Base-by-base conservation (phyloP, 495 filamentous ascomycete genomes). In the Aspergillus indologenus region DNA sequence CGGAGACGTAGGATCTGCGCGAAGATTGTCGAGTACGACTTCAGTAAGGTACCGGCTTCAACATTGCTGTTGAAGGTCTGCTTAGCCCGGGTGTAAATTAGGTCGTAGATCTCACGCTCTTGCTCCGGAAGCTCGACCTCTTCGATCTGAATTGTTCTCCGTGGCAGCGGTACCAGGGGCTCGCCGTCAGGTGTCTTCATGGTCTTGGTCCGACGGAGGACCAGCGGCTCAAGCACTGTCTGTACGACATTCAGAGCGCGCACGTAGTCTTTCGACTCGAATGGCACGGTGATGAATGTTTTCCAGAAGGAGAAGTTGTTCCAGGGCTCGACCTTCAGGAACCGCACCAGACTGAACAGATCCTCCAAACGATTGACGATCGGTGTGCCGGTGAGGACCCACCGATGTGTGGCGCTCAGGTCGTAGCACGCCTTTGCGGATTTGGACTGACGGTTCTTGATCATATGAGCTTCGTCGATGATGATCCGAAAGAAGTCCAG, bases 261-360 rank as follows among this genome's bases (percentile, higher is more conserved):
- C 49, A 96, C 83, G 61, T 91, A 96, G 62, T 98, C 88, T 61
- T 94, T 95, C 0, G 90, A 90, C 68, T 98, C 94, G 54, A 98
- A 98, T 0, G 94, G 94, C 15, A 93, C 85, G 0, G 95, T 98
- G 62, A 98, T 98, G 71, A 98, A 98, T 0, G 95, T 98, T 60
- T 92, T 90, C 94, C 94, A 98, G 75, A 95, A 98, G 4, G 91
- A 94, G 68, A 98, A 98, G 70, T 97, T 98, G 58, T 87, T 90
- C 94, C 94, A 98, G 1, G 94, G 94, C 65, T 98, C 95, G 8
- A 98, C 94, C 58, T 88, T 82, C 29, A 98, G 75, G 73, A 98
- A 98, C 17, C 88, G 83, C 22, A 98, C 91, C 29, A 98, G 74
- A 65, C 89, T 93, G 77, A 98, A 98, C n/a, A 98, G 79, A 74